Evolutionary conservation across 2,329 filamentous ascomycete genomes (phyloP), one percentile per base, ranked within the genome.

Genomic region (Elsinoe fawcettii): DNA sequence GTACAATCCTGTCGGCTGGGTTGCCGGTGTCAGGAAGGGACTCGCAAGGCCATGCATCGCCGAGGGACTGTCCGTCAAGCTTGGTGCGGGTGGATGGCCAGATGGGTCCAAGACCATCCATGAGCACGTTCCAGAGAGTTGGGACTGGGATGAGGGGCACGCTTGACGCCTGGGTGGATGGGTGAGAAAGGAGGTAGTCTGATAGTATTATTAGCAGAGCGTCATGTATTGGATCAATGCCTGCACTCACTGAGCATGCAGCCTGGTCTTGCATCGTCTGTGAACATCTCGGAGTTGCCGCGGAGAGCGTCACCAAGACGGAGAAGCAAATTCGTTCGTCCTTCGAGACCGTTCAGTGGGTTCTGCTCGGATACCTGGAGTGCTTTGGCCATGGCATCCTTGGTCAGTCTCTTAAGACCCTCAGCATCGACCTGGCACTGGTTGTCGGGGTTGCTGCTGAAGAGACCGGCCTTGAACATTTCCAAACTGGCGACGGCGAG

Each of bases 171-270:
- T 92, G 86, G 4, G 92, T 96, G 1, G 89, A 86, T 1, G 91
- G 88, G 68, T 97, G 93, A 2, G 88, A 87, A 37, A 97, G 81
- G n/a, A 97, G 82, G 69, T 95, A 91, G 71, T 97, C 92, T 91
- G 65, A 30, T 5, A 23, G 37, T n/a, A 59, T 64, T 60, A 65
- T 56, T 60, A 46, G 58, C 34, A 23, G 7, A 6, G 25, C 27
- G n/a, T 63, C 43, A n/a, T 22, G 37, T 23, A 8, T 37, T 23
- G 34, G 12, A 14, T 7, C 60, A 53, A 37, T 53, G 55, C 60
- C 49, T 14, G 12, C 2, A 57, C 80, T 65, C 78, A 93, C 90
- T 90, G 61, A 97, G 83, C 84, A 99, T 90, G 70, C 96, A 95
- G 64, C 93, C 93, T 9, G 93, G 93, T 58, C 93, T 81, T 54